phyloP scores from a whole-genome alignment of 2,329 filamentous ascomycete genomes.

The Madurella fahalii region DNA sequence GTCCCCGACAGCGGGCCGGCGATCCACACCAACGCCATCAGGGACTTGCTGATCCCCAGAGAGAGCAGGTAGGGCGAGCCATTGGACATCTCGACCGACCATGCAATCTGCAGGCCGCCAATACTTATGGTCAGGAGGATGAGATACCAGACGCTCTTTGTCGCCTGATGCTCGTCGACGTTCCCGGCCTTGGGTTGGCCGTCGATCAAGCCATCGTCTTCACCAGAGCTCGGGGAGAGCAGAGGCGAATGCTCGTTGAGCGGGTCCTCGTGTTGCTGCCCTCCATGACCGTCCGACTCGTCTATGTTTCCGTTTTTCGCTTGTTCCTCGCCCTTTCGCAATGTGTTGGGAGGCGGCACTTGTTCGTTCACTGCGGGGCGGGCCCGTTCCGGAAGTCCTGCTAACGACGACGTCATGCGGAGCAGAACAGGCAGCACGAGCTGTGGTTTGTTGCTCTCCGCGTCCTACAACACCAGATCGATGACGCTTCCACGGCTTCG shows the following conservation, averaged over 20 bases:
- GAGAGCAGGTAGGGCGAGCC: constrained; percentile 82
- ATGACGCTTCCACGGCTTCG: not conserved
- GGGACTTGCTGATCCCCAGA: constrained; percentile 74
- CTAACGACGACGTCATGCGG: constrained; percentile 41
- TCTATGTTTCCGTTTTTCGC: constrained; percentile 14
- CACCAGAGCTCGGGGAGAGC: constrained; percentile 37
- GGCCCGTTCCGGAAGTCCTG: constrained; percentile 27
- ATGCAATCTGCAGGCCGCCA: constrained; percentile 86
- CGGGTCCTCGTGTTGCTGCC: constrained; percentile 22
- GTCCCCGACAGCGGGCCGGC: constrained; percentile 75
- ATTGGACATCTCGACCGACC: constrained; percentile 92
- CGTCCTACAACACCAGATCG: not conserved
- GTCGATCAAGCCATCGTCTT: constrained; percentile 36
- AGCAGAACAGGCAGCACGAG: constrained; percentile 11
- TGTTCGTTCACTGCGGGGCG: constrained; percentile 28
- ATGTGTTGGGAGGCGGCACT: constrained; percentile 4
- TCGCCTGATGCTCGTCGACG: constrained; percentile 52
- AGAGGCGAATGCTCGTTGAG: constrained; percentile 48
- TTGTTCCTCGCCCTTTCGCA: constrained; percentile 8
- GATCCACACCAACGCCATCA: constrained; percentile 82
- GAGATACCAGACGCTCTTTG: constrained; percentile 82
- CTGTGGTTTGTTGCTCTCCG: constrained; percentile 1
- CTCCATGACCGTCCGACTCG: constrained; percentile 22
- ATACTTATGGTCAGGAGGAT: constrained; percentile 82
- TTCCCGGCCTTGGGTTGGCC: constrained; percentile 35